A percentile compares a stretch with the other conserved stretches of the same genome.
Conservation (phyloP, 139 green algal species). For the Spirogloea muscicola region DNA sequence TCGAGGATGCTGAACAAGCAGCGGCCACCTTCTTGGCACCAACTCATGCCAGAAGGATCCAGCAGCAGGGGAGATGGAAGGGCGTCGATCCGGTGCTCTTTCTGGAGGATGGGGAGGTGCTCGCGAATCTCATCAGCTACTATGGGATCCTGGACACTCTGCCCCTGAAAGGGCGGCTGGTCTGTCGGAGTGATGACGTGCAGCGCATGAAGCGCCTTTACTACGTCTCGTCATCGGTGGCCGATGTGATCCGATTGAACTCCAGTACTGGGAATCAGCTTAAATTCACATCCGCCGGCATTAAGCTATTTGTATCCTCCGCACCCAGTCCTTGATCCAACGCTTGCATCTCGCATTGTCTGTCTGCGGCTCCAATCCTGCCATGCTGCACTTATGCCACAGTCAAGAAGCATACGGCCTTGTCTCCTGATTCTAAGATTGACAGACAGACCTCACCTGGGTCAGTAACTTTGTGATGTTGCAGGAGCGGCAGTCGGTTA, state of each 20-base stretch:
- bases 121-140: slow-evolving; percentile 21
- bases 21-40: no score
- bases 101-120: slow-evolving; percentile 31
- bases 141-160: slow-evolving; percentile 19
- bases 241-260: neutral
- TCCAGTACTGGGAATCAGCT: neutral
- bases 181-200: slow-evolving; percentile 22
- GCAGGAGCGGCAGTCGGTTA: slow-evolving; percentile 29
- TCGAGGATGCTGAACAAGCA: no score
- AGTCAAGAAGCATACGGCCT: no score
- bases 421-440: no score
- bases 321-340: no score
- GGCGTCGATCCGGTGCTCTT: slow-evolving; percentile 42
- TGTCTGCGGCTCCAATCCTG: no score
- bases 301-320: slow-evolving; percentile 46
- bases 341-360: no score
- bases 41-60: no score
- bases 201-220: slow-evolving; percentile 31
- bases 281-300: slow-evolving; percentile 33
- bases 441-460: no score
- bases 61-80: slow-evolving; percentile 41
- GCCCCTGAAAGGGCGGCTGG: slow-evolving; percentile 16
- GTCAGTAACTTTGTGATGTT: no score
- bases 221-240: slow-evolving; percentile 21
- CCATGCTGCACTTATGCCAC: no score